Evolutionary conservation across 2,329 filamentous ascomycete species (phyloP), one percentile per base, ranked within the genome.

Genomic region (Beauveria bassiana): DNA sequence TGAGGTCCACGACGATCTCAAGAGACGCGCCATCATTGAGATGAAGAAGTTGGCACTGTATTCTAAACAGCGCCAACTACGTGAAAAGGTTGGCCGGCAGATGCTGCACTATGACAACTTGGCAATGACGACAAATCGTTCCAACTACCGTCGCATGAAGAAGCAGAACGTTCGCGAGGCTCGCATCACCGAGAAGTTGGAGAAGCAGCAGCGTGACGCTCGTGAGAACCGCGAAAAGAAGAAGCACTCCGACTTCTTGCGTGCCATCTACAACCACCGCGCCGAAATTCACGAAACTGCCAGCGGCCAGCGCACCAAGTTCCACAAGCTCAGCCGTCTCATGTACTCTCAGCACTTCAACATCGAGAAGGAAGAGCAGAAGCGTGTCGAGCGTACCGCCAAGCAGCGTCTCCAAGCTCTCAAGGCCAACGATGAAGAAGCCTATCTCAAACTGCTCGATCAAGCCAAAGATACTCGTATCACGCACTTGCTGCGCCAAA

Each of bases 381-480:
- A 96, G 80, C 90, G 95, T 65, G 90, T 99, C 67, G 95, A 99
- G 79, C 86, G 95, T 66, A 99, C 93, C 10, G 95, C 95, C 66
- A 99, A 99, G 81, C 95, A 99, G 76, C 95, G 95, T 97, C 87
- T 99, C 66, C 93, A 98, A 76, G 95, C 95, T 64, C 83, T 99
- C 73, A 98, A 97, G 79, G 93, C 95, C 70, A 96, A 99, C 86
- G 95, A 99, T 74, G 95, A 99, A 79, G 95, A 98, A 78, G 96
- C 95, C 0, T 99, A 99, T 74, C 85, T 99, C 77, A 97, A 97
- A 77, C 83, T 99, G 71, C 88, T 99, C 69, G 95, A 96, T 71
- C 93, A 99, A 76, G 95, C 95, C 70, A 99, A 99, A 81, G 95
- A 99, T 79, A 98, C 93, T 45, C 93, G 95, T 87, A 99, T 99